Conservation (phyloP, 2,329 filamentous ascomycete species). For the Neofusicoccum kwambonambiense region DNA sequence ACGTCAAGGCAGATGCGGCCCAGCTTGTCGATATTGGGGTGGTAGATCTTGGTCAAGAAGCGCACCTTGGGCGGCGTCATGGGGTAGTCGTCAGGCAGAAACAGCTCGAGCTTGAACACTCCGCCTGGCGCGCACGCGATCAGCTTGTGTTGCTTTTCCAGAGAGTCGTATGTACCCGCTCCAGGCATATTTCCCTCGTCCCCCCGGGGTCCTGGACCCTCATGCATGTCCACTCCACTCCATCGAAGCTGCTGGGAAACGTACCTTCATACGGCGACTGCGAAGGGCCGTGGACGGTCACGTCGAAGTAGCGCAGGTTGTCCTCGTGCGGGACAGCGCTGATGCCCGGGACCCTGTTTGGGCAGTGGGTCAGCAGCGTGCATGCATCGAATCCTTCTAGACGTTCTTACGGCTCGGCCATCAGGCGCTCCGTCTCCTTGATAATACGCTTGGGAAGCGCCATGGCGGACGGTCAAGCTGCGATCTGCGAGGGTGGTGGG, state of each 20-base stretch:
- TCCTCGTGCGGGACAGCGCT: slow-evolving; percentile 94
- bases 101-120: slow-evolving; percentile 94
- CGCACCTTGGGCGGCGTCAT: slow-evolving; percentile 99
- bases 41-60: slow-evolving; percentile 98
- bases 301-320: slow-evolving; percentile 97
- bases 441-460: slow-evolving; percentile 93
- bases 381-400: background rate
- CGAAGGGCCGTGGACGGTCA: slow-evolving; percentile 88
- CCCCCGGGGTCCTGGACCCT: background rate
- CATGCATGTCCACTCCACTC: background rate
- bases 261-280: slow-evolving; percentile 93
- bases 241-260: slow-evolving; percentile 23
- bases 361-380: background rate
- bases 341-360: slow-evolving; percentile 85
- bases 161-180: background rate
- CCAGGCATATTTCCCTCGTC: too few species aligned
- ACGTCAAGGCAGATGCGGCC: slow-evolving; percentile 97
- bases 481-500: background rate
- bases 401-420: slow-evolving; percentile 82
- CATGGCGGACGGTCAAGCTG: slow-evolving; percentile 41
- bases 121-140: slow-evolving; percentile 54
- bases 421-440: slow-evolving; percentile 96
- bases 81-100: slow-evolving; percentile 96
- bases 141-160: background rate
- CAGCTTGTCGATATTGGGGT: slow-evolving; percentile 97